Percentiles rank a stretch among this genome's conserved stretches.
phyloP scores from a whole-genome alignment of 495 filamentous ascomycete genomes.

The Trichoderma parareesei region DNA sequence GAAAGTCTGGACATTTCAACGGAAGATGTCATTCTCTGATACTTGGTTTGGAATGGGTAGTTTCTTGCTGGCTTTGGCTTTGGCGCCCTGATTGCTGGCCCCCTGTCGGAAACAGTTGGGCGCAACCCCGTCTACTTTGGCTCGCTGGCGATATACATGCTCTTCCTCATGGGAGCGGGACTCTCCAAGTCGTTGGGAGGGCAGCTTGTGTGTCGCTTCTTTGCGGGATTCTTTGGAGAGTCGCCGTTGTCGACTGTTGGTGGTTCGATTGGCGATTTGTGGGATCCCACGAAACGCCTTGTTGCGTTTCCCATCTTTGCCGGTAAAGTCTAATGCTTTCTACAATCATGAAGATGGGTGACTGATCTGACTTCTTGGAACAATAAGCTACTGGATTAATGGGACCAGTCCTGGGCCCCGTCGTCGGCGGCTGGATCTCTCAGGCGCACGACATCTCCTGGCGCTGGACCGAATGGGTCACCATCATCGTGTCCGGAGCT shows the following conservation, averaged over 20 bases:
- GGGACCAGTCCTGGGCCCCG: conserved; percentile 24
- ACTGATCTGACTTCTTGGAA: not conserved
- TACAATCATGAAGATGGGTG: not conserved
- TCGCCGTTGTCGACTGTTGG: conserved; percentile 27
- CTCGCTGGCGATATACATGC: conserved; percentile 23
- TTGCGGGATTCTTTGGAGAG: conserved; percentile 26
- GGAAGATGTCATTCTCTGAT: not conserved
- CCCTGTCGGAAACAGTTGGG: conserved; percentile 30
- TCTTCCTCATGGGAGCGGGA: conserved; percentile 28
- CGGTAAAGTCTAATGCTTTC: conserved; percentile 13
- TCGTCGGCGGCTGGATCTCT: conserved; percentile 26
- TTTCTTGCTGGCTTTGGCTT: conserved; percentile 21
- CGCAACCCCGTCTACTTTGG: conserved; percentile 28
- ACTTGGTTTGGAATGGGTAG: not conserved
- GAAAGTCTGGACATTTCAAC: not conserved
- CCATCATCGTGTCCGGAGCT: conserved; percentile 59
- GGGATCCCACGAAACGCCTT: conserved; percentile 22
- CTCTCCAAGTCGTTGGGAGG: conserved; percentile 22
- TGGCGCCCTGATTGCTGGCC: conserved; percentile 28
- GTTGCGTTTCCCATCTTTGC: conserved; percentile 29
- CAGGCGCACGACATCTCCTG: conserved; percentile 17
- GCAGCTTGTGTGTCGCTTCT: conserved; percentile 27
- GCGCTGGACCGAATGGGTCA: conserved; percentile 60
- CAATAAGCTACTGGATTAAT: not conserved
- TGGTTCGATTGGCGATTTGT: conserved; percentile 25